phyloP scores from a whole-genome alignment of 1,284 basidiomycete species.

The Sanghuangporus weigelae region DNA sequence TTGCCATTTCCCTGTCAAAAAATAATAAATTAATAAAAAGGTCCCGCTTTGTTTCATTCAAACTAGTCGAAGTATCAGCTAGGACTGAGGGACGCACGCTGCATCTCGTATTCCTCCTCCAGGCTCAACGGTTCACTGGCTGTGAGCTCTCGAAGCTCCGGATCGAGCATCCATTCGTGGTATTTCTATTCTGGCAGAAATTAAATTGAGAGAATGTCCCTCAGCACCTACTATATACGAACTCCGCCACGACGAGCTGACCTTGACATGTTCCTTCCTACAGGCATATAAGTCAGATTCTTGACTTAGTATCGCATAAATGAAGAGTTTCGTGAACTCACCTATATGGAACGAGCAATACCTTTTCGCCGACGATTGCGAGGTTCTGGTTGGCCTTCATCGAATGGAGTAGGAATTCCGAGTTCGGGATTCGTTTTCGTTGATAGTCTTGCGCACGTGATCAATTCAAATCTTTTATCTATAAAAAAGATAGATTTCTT shows the following conservation, averaged over 20 bases:
- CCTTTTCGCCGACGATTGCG: constrained; percentile 54
- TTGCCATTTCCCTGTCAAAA: constrained; percentile 71
- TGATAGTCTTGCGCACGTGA: not conserved
- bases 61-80: not conserved
- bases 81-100: constrained; percentile 48
- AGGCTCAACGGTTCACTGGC: constrained; percentile 83
- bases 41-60: not conserved
- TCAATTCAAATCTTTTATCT: too few relatives aligned
- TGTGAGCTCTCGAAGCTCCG: constrained; percentile 71
- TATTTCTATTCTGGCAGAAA: constrained; percentile 53
- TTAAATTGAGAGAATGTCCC: not conserved
- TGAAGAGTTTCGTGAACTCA: constrained; percentile 21
- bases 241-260: constrained; percentile 26
- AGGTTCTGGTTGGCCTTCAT: constrained; percentile 65
- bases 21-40: not conserved
- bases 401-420: too few relatives aligned
- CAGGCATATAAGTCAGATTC: constrained; percentile 5
- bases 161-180: constrained; percentile 87
- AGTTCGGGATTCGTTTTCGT: too few relatives aligned
- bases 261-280: constrained; percentile 58
- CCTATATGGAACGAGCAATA: constrained; percentile 75
- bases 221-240: not conserved
- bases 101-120: constrained; percentile 90
- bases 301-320: not conserved
- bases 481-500: too few relatives aligned